phyloP scores from a whole-genome alignment of 177 flowering plant species.

The Vitis hybrid region DNA sequence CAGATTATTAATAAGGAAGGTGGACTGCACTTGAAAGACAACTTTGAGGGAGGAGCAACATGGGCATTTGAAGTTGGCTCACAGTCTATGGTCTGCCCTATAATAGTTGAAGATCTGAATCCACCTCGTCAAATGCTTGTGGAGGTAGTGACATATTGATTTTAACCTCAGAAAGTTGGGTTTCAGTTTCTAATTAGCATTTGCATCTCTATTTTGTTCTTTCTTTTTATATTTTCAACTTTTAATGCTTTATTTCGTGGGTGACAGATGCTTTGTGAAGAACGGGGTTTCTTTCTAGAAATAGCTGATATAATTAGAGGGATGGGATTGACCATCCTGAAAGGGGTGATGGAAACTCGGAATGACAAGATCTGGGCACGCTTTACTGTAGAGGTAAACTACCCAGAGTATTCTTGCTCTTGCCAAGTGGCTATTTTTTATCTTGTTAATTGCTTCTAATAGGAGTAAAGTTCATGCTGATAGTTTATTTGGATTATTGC shows the following conservation, averaged over 20 bases:
- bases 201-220: not conserved
- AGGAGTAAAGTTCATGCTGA: not conserved
- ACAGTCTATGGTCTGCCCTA: slow-evolving; percentile 79
- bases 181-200: not conserved
- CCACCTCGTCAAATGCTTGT: slow-evolving; percentile 87
- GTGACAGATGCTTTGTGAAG: slow-evolving; percentile 76
- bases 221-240: not conserved
- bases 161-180: not conserved
- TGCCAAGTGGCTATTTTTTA: not conserved
- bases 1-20: slow-evolving; percentile 73
- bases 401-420: not conserved
- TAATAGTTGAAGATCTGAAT: slow-evolving; percentile 80
- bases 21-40: slow-evolving; percentile 53
- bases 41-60: slow-evolving; percentile 78
- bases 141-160: slow-evolving; percentile 48
- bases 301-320: slow-evolving; percentile 78
- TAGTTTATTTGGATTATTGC: not conserved
- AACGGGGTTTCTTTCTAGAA: slow-evolving; percentile 71
- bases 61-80: slow-evolving; percentile 93
- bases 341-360: slow-evolving; percentile 70
- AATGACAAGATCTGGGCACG: slow-evolving; percentile 71
- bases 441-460: not conserved
- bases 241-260: not conserved
- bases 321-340: slow-evolving; percentile 77
- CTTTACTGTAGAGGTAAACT: slow-evolving; percentile 66